phyloP scores from a whole-genome alignment of 2,329 filamentous ascomycete species.

The Phoma sp. region DNA sequence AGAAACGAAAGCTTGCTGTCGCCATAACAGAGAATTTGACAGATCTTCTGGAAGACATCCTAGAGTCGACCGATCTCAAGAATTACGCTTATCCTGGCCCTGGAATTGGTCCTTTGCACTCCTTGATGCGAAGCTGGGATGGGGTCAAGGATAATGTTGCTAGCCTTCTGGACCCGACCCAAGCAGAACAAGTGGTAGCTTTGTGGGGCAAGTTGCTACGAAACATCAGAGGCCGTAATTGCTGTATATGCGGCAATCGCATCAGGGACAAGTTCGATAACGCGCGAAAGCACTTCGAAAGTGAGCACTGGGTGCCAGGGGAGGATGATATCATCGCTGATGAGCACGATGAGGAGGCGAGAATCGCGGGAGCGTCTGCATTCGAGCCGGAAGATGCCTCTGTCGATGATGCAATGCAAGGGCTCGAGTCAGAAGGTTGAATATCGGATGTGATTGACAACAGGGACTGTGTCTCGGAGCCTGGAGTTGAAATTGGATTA shows the following conservation, averaged over 20 bases:
- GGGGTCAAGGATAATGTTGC: slow-evolving; percentile 19
- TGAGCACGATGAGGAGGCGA: neutral
- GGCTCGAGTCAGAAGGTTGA: too few relatives aligned
- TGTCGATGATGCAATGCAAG: neutral
- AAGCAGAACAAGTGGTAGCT: slow-evolving; percentile 3
- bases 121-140: slow-evolving; percentile 21
- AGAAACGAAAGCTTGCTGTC: slow-evolving; percentile 12
- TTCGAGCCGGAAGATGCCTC: neutral
- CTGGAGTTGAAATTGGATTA: too few relatives aligned
- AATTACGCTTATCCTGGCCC: neutral
- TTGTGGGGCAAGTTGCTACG: slow-evolving; percentile 20
- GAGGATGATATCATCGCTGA: neutral
- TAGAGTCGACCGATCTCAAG: slow-evolving; percentile 4
- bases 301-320: slow-evolving; percentile 17
- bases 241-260: slow-evolving; percentile 17
- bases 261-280: slow-evolving; percentile 10
- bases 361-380: neutral
- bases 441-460: too few relatives aligned
- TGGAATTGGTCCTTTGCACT: slow-evolving; percentile 8
- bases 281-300: slow-evolving; percentile 19
- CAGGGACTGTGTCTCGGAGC: too few relatives aligned
- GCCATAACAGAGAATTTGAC: slow-evolving; percentile 11
- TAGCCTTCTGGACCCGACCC: slow-evolving; percentile 7
- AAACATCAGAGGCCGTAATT: slow-evolving; percentile 7
- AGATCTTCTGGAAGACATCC: slow-evolving; percentile 17